Percentiles rank a stretch among this genome's conserved stretches.
These are phyloP conservation scores for Lasiodiplodia sp. DNA, from an alignment of 2,329 filamentous ascomycete species.

Conservation along the genomic window DNA sequence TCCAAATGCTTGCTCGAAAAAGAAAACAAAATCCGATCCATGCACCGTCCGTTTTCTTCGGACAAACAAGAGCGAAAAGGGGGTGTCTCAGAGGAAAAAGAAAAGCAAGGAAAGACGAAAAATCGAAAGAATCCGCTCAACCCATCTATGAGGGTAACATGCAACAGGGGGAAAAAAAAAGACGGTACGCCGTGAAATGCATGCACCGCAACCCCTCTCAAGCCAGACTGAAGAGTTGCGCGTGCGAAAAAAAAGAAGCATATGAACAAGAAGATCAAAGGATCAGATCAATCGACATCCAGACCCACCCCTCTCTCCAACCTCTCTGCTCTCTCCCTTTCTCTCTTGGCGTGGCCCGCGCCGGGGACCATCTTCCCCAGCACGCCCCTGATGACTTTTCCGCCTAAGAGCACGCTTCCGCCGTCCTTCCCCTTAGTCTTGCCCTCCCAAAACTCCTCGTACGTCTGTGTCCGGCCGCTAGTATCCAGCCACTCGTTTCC, in stretches of 20 bases:
- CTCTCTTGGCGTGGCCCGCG: neutral
- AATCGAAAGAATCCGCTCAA: too few relatives aligned
- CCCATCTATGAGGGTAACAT: too few relatives aligned
- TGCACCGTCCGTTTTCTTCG: too few relatives aligned
- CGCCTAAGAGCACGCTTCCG: neutral
- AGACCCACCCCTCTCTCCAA: neutral
- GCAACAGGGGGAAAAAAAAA: too few relatives aligned
- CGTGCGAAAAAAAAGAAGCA: neutral
- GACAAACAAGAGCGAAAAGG: too few relatives aligned
- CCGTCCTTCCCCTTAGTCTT: neutral
- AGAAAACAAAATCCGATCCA: neutral
- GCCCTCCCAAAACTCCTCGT: conserved; percentile 9
- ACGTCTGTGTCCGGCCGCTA: conserved; percentile 1
- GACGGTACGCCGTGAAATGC: too few relatives aligned
- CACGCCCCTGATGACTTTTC: neutral
- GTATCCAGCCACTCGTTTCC: conserved; percentile 13
- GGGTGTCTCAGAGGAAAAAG: too few relatives aligned
- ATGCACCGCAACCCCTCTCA: neutral
- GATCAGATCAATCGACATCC: neutral
- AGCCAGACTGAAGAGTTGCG: neutral
- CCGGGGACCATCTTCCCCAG: neutral
- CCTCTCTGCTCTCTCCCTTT: neutral
- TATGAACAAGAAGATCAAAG: neutral
- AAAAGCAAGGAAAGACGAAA: too few relatives aligned
- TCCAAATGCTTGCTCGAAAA: neutral